Evolutionary conservation across 257 asterid species (phyloP).

Genomic region (Rubia yunnanensis): DNA sequence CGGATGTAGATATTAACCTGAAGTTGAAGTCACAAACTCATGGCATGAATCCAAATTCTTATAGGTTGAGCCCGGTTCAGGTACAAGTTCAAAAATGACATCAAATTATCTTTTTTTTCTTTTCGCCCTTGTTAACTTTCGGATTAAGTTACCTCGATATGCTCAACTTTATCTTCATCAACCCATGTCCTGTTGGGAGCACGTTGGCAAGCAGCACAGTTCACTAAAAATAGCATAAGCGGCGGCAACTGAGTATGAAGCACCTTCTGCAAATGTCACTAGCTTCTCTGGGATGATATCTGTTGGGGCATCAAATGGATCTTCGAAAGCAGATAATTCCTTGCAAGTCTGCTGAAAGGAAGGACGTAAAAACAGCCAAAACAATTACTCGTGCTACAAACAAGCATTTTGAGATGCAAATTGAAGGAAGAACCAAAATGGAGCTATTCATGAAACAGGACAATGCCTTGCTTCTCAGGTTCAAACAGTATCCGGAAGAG

Average conservation of each 20-base stretch:
- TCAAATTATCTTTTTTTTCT: background rate
- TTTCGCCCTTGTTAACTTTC: background rate
- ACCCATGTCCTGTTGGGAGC: slow-evolving; percentile 69
- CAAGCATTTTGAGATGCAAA: background rate
- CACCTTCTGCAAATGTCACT: slow-evolving; percentile 88
- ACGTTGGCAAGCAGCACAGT: slow-evolving; percentile 97
- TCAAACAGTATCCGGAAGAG: background rate
- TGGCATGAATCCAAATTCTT: background rate
- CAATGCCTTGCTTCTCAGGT: background rate
- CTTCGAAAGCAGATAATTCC: slow-evolving; percentile 63
- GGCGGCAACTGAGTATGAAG: slow-evolving; percentile 73
- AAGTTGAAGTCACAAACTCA: background rate
- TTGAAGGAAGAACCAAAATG: background rate
- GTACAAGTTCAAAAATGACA: background rate
- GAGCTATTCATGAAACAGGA: background rate
- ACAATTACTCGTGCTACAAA: background rate
- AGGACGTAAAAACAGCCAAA: background rate
- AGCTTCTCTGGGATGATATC: slow-evolving; percentile 93
- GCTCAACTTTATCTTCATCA: slow-evolving; percentile 86
- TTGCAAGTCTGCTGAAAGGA: slow-evolving; percentile 45
- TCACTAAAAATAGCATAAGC: slow-evolving; percentile 86
- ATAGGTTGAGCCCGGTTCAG: no score
- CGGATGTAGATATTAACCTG: slow-evolving; percentile 87
- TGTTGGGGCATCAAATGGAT: slow-evolving; percentile 91
- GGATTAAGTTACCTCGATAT: slow-evolving; percentile 71